phyloP scores from a whole-genome alignment of 1,284 basidiomycete genomes.

The Athelia psychrophila region DNA sequence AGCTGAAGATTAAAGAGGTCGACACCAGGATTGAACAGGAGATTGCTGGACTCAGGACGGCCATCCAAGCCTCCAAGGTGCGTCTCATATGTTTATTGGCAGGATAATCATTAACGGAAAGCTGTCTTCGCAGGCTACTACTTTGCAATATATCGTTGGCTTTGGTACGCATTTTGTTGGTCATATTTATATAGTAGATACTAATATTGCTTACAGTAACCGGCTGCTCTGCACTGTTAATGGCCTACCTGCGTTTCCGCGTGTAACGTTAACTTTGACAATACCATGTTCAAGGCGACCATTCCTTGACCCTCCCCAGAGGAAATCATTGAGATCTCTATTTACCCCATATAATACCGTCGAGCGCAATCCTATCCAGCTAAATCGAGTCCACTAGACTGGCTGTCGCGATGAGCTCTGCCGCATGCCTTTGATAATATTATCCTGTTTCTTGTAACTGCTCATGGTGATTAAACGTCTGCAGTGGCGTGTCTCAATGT shows the following conservation, averaged over 20 bases:
- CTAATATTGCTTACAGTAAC: slow-evolving; percentile 51
- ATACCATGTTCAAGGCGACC: too few species aligned
- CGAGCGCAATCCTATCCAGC: too few species aligned
- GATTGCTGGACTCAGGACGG: slow-evolving; percentile 87
- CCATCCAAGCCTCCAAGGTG: slow-evolving; percentile 92
- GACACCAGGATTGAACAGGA: slow-evolving; percentile 98
- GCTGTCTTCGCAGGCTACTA: slow-evolving; percentile 57
- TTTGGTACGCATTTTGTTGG: slow-evolving; percentile 54
- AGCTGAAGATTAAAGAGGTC: slow-evolving; percentile 97
- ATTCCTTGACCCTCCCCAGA: too few species aligned
- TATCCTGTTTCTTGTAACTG: too few species aligned
- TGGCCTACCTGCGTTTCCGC: slow-evolving; percentile 78
- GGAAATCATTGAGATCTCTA: too few species aligned
- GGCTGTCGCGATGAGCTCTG: too few species aligned
- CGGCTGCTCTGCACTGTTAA: slow-evolving; percentile 82
- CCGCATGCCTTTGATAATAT: too few species aligned
- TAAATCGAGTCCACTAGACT: too few species aligned
- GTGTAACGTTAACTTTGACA: too few species aligned
- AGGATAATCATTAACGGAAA: slow-evolving; percentile 1
- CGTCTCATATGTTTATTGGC: slow-evolving; percentile 13
- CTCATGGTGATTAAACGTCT: too few species aligned
- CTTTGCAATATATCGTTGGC: slow-evolving; percentile 79
- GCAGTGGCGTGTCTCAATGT: too few species aligned
- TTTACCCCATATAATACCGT: too few species aligned
- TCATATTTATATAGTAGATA: slow-evolving; percentile 37